phyloP scores from a whole-genome alignment of 805 yeast species.

The Yarrowia sp. region DNA sequence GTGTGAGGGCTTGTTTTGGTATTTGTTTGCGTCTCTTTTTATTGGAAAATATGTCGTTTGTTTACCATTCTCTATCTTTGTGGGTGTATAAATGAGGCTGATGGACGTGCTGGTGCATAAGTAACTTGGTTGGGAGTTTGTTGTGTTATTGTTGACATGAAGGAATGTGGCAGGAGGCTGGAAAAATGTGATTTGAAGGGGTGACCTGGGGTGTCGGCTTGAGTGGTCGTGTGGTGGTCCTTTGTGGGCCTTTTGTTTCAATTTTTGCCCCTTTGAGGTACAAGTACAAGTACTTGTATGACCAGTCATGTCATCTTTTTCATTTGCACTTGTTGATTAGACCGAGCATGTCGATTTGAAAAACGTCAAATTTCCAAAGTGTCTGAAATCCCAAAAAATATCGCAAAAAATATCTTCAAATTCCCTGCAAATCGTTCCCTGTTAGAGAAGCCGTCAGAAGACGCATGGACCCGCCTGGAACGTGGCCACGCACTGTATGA shows the following conservation, averaged over 20 bases:
- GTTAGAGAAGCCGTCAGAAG: not conserved
- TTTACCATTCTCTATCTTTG: not conserved
- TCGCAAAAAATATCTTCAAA: not conserved
- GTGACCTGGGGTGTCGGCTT: too few relatives aligned
- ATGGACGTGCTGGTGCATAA: not conserved
- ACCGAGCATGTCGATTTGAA: too few relatives aligned
- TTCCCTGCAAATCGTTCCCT: not conserved
- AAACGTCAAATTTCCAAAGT: too few relatives aligned
- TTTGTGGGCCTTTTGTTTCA: too few relatives aligned
- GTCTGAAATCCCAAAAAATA: too few relatives aligned
- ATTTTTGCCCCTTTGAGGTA: too few relatives aligned
- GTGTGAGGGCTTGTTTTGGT: not conserved
- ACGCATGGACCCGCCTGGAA: conserved; percentile 9
- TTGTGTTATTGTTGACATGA: not conserved
- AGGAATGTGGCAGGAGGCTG: not conserved
- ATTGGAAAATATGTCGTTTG: too few relatives aligned
- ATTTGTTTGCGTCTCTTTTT: not conserved
- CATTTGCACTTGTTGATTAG: too few relatives aligned
- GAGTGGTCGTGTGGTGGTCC: too few relatives aligned
- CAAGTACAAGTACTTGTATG: too few relatives aligned
- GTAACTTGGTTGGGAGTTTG: not conserved
- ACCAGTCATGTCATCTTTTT: too few relatives aligned
- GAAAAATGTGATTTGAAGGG: too few relatives aligned
- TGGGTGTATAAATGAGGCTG: not conserved
- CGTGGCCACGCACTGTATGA: not conserved